Evolutionary conservation across 2,329 filamentous ascomycete species (phyloP).

Genomic region (Nigrospora sphaerica): DNA sequence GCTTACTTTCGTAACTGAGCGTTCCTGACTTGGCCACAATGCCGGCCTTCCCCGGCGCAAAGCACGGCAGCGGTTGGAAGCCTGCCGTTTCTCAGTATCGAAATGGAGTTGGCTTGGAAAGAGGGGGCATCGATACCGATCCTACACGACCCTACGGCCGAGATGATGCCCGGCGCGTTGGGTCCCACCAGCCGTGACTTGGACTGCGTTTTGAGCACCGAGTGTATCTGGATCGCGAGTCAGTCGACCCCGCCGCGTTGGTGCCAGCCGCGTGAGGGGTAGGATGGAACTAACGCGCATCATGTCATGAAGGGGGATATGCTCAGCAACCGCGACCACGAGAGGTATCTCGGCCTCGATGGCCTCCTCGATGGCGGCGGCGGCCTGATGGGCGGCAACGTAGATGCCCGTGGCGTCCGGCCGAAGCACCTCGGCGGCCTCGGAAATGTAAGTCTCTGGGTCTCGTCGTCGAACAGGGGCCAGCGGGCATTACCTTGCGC

Average conservation of each 20-base stretch:
- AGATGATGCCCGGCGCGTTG: constrained; percentile 70
- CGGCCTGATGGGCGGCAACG: constrained; percentile 68
- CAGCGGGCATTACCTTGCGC: constrained; percentile 30
- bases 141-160: constrained; percentile 56
- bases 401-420: constrained; percentile 76
- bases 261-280: not conserved
- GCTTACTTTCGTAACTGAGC: constrained; percentile 56
- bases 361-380: constrained; percentile 69
- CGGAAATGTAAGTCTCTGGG: not conserved
- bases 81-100: constrained; percentile 43
- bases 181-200: constrained; percentile 64
- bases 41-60: constrained; percentile 59
- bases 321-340: constrained; percentile 70
- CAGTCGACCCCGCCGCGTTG: not conserved
- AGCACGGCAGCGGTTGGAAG: constrained; percentile 70
- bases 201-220: constrained; percentile 61
- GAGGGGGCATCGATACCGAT: constrained; percentile 13
- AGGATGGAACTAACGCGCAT: constrained; percentile 43
- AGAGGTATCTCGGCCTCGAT: constrained; percentile 70
- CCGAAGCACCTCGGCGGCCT: constrained; percentile 63
- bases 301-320: constrained; percentile 68
- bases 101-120: not conserved
- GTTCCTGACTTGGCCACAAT: constrained; percentile 71
- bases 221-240: constrained; percentile 47
- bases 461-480: not conserved